A percentile compares a stretch with the other conserved stretches of the same genome.
phyloP scores from a whole-genome alignment of 2,329 filamentous ascomycete species.

The Fusarium udum region DNA sequence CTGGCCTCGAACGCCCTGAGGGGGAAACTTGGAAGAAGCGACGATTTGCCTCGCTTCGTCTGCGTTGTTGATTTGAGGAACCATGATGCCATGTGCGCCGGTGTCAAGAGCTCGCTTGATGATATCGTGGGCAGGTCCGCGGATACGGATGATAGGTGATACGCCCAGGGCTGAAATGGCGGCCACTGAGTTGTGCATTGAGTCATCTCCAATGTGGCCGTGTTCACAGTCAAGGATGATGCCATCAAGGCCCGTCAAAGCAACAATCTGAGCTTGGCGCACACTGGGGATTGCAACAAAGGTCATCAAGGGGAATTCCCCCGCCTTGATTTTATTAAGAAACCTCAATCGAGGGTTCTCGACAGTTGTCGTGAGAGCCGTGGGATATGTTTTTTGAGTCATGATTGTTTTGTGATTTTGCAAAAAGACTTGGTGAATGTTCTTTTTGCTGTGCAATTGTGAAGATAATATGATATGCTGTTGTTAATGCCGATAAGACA shows the following conservation, averaged over 20 bases:
- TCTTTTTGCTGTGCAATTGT: not conserved
- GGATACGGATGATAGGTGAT: constrained; percentile 26
- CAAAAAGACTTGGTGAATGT: too few species aligned
- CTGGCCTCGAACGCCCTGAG: constrained; percentile 54
- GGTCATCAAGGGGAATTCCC: constrained; percentile 56
- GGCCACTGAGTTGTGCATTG: constrained; percentile 9
- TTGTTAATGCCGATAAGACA: not conserved
- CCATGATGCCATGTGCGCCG: constrained; percentile 56
- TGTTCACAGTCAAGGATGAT: constrained; percentile 56
- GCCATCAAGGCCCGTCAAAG: constrained; percentile 58
- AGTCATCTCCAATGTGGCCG: constrained; percentile 18
- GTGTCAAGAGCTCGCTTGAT: constrained; percentile 56
- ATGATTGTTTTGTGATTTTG: not conserved
- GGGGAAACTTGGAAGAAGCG: constrained; percentile 55
- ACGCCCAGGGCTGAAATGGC: constrained; percentile 15
- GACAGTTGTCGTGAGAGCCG: constrained; percentile 42
- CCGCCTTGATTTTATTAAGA: constrained; percentile 54
- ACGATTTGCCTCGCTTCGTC: constrained; percentile 54
- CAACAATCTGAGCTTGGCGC: constrained; percentile 59
- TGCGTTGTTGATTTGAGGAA: constrained; percentile 55
- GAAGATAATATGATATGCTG: not conserved
- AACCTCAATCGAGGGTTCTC: constrained; percentile 54
- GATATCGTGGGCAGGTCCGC: constrained; percentile 44
- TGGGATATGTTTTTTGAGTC: constrained; percentile 14
- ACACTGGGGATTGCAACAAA: constrained; percentile 60